phyloP scores from a whole-genome alignment of 2,329 filamentous ascomycete genomes.

The Epichloe brachyelytri region DNA sequence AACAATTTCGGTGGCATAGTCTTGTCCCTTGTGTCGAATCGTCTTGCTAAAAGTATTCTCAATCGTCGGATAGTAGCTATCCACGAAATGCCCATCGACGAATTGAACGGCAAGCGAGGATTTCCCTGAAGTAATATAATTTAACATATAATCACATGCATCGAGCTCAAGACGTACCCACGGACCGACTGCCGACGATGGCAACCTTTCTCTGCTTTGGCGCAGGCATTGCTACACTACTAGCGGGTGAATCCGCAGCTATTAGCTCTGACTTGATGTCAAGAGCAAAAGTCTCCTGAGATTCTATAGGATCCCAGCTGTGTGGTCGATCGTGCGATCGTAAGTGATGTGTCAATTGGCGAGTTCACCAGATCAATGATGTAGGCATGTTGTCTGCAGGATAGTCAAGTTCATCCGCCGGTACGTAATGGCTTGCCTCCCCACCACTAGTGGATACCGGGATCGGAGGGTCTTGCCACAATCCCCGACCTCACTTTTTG shows the following conservation, averaged over 20 bases:
- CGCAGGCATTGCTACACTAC: conserved; percentile 41
- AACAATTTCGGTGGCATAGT: conserved; percentile 93
- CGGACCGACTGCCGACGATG: conserved; percentile 87
- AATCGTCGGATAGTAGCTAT: conserved; percentile 98
- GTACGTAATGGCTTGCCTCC: not conserved
- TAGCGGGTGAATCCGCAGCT: not conserved
- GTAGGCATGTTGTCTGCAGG: not conserved
- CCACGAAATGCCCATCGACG: conserved; percentile 95
- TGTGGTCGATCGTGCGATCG: not conserved
- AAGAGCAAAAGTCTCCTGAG: not conserved
- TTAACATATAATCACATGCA: not conserved
- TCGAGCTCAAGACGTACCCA: conserved; percentile 33
- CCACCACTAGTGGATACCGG: not conserved
- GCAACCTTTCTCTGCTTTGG: conserved; percentile 89
- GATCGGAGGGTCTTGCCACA: not conserved
- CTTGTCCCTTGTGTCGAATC: conserved; percentile 84
- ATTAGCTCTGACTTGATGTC: not conserved
- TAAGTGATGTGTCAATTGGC: not conserved
- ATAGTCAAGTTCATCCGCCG: not conserved
- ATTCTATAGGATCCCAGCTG: not conserved
- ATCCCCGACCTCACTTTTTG: not conserved
- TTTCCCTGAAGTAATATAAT: conserved; percentile 52
- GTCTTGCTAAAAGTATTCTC: conserved; percentile 98
- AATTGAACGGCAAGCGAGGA: conserved; percentile 94
- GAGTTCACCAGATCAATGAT: not conserved